phyloP scores from a whole-genome alignment of 306 rosid genomes.

The Cucurbita argyrosperma region DNA sequence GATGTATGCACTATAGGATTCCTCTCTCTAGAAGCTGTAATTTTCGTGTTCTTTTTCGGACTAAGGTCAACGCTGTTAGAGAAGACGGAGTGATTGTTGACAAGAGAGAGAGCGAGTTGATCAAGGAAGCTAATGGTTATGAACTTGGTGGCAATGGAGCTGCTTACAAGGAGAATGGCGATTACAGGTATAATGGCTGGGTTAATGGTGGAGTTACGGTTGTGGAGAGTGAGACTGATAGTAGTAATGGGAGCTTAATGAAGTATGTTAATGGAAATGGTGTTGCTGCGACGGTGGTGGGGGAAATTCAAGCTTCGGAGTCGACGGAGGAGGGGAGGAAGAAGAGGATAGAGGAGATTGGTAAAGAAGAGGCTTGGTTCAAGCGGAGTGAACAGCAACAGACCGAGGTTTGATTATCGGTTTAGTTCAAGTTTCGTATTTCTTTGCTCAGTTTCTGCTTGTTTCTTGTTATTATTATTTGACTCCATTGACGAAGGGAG shows the following conservation, averaged over 20 bases:
- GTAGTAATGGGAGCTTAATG: slow-evolving; percentile 39
- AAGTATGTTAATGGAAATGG: slow-evolving; percentile 64
- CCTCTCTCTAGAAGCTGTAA: slow-evolving; percentile 11
- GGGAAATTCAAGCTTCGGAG: slow-evolving; percentile 20
- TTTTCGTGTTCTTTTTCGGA: slow-evolving; percentile 11
- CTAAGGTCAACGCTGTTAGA: slow-evolving; percentile 33
- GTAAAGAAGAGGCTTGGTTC: slow-evolving; percentile 93
- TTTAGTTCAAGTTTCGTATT: slow-evolving; percentile 1
- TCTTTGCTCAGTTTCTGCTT: not conserved
- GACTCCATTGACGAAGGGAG: not conserved
- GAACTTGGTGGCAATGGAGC: slow-evolving; percentile 58
- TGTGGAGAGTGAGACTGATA: slow-evolving; percentile 29
- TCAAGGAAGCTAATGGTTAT: slow-evolving; percentile 31
- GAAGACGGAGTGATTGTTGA: slow-evolving; percentile 46
- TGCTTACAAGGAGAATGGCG: slow-evolving; percentile 15
- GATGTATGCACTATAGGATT: slow-evolving; percentile 10
- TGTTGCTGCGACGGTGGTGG: slow-evolving; percentile 24
- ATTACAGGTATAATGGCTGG: slow-evolving; percentile 22
- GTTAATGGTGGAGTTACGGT: slow-evolving; percentile 25
- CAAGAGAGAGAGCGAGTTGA: slow-evolving; percentile 24
- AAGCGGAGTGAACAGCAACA: slow-evolving; percentile 27
- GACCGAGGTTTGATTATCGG: slow-evolving; percentile 35
- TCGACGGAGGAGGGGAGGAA: slow-evolving; percentile 63
- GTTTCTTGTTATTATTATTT: not conserved
- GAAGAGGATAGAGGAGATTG: slow-evolving; percentile 89